Evolutionary conservation across 371 early-diverging fungal genomes (phyloP), one percentile per base, ranked within the genome.

Genomic region (Mucor indicus): DNA sequence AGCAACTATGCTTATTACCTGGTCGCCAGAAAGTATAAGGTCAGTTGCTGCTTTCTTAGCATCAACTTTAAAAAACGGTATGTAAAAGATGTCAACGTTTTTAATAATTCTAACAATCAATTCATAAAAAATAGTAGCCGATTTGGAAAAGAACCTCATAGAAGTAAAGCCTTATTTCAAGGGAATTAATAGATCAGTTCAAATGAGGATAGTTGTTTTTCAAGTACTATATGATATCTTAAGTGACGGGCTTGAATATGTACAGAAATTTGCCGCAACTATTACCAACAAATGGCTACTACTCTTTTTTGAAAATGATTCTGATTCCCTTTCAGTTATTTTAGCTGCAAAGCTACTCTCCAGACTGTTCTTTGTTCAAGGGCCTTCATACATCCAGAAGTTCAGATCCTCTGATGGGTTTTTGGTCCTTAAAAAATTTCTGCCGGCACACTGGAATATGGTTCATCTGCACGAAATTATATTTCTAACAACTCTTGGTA

Each of bases 251-350:
- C 33, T 37, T 17, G 56, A 56, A 1, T 56, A 50, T 25, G 44
- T 56, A 16, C 55, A 62, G 50, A 77, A 80, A 39, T 83, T 88
- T 55, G 63, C 84, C 3, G 50, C 60, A 1, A 80, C 80, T 0
- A 80, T 88, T 24, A 84, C 87, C 21, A 83, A 77, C 62, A 77
- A 83, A 51, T 90, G 90, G 90, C 69, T 85, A 2, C 49, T 86
- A n/a, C 67, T 87, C 3, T 87, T 86, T 37, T 74, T 86, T 60
- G 74, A 72, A 11, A 69, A 69, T 4, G 53, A 74, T 8, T 44
- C 76, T 5, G 79, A 90, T 38, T 68, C 79, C 0, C 75, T 66
- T 23, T 77, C 85, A 5, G 81, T 85, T 0, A 72, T 85, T 7
- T 64, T 84, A 20, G 72, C 84, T 0, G 64, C 69, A 23, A 64